phyloP scores from a whole-genome alignment of 192 early-diverging fungal species.

The Helicostylum pulchrum region DNA sequence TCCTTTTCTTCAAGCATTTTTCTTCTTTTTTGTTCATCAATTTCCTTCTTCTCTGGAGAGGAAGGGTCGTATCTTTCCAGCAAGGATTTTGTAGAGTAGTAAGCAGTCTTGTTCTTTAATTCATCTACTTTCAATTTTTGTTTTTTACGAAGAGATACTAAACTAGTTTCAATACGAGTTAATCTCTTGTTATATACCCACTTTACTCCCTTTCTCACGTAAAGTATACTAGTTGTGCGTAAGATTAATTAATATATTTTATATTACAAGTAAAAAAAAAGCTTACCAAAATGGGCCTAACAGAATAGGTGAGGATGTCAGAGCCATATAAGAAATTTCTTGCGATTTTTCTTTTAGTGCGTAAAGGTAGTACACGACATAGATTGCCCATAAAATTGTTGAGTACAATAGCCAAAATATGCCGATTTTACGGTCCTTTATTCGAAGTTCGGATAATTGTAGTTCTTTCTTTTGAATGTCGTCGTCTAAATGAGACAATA shows the following conservation, averaged over 20 bases:
- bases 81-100: conserved; percentile 84
- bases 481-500: conserved; percentile 62
- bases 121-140: conserved; percentile 83
- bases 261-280: too few relatives aligned
- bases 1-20: not conserved
- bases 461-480: conserved; percentile 61
- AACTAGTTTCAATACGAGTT: conserved; percentile 45
- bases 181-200: conserved; percentile 48
- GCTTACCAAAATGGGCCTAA: conserved; percentile 35
- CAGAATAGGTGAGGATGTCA: not conserved
- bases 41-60: conserved; percentile 10
- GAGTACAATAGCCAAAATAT: conserved; percentile 59
- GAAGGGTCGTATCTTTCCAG: conserved; percentile 81
- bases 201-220: conserved; percentile 34
- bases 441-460: conserved; percentile 61
- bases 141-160: conserved; percentile 45
- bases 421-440: conserved; percentile 53
- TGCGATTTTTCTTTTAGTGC: conserved; percentile 16
- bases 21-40: not conserved
- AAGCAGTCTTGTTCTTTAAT: conserved; percentile 92
- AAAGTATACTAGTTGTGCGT: conserved; percentile 5
- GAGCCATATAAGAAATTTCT: not conserved
- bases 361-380: conserved; percentile 46
- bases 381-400: conserved; percentile 52
- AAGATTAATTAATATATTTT: not conserved